Evolutionary conservation across 2,329 filamentous ascomycete genomes (phyloP), one percentile per base, ranked within the genome.

Genomic region (Penicillium sp.): DNA sequence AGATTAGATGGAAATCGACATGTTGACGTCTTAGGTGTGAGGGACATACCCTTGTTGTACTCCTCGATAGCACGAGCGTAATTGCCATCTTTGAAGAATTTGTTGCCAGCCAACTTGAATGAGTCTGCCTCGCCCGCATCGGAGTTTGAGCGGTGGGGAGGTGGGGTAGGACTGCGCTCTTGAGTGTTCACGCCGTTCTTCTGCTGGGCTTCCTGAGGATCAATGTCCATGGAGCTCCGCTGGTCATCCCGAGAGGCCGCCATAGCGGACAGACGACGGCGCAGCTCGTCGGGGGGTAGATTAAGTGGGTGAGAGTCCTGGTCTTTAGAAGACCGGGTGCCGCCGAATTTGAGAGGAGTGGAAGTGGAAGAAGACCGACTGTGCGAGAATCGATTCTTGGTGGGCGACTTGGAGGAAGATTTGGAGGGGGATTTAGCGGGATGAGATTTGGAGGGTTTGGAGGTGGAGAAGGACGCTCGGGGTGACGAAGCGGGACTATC

Each of bases 81-180:
- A 70, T 97, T 90, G 73, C 89, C 91, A 62, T 93, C 90, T 81
- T 97, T 98, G 84, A 97, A 99, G 71, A 91, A 93, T 71, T 95
- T 95, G 80, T 99, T 99, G 57, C 95, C 95, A 2, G 90, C 86
- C 67, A 90, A 86, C 82, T 99, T 99, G 84, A 89, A 96, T 13
- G 87, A 83, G 78, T 99, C 95, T 26, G 93, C 91, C 71, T 97
- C 91, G 53, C 93, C 90, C 43, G 67, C 75, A 19, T 81, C 77
- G 67, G 60, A 57, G 46, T 76, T 83, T 44, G 81, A 64, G 74
- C 80, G 67, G 63, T 81, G 78, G 19, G 78, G 79, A 50, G 77
- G 79, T 52, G 79, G 79, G 53, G 78, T 76, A 4, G 76, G 78
- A 58, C 74, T 80, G 49, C 74, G 70, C 54, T 76, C 73, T 49